Evolutionary conservation across 805 yeast species (phyloP).

Genomic region (Sporopachydermia quercuum): DNA sequence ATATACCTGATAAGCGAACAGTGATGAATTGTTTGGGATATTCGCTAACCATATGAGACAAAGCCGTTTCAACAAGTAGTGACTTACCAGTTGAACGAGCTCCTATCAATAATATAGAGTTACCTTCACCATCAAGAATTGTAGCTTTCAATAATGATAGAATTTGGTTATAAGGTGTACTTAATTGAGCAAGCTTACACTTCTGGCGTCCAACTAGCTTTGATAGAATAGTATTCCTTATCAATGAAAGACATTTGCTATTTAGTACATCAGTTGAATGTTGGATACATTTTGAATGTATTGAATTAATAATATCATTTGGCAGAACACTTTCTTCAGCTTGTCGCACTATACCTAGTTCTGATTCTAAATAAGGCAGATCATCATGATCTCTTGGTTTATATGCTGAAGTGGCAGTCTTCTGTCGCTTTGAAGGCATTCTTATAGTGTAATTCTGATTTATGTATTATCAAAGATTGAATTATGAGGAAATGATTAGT

Average conservation of each 20-base stretch:
- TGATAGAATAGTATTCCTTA: constrained; percentile 10
- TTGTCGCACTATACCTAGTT: not conserved
- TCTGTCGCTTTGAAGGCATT: too few species aligned
- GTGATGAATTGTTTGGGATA: constrained; percentile 36
- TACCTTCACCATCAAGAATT: constrained; percentile 55
- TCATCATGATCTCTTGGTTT: too few species aligned
- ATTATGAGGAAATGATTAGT: too few species aligned
- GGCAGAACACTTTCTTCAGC: too few species aligned
- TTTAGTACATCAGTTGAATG: too few species aligned
- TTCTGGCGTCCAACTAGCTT: constrained; percentile 15
- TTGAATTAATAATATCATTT: too few species aligned
- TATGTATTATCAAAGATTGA: too few species aligned
- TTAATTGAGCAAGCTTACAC: constrained; percentile 21
- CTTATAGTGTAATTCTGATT: too few species aligned
- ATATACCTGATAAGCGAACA: constrained; percentile 51
- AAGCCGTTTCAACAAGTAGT: constrained; percentile 39
- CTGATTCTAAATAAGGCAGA: too few species aligned
- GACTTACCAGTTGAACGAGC: constrained; percentile 72
- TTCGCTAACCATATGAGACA: constrained; percentile 26
- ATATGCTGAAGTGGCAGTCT: too few species aligned
- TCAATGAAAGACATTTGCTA: not conserved
- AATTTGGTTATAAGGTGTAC: constrained; percentile 30
- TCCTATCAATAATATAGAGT: constrained; percentile 69
- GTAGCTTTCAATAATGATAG: constrained; percentile 48
- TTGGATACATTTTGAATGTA: too few species aligned